phyloP scores from a whole-genome alignment of 352 stramenopile species.

The Phytophthora citrophthora region DNA sequence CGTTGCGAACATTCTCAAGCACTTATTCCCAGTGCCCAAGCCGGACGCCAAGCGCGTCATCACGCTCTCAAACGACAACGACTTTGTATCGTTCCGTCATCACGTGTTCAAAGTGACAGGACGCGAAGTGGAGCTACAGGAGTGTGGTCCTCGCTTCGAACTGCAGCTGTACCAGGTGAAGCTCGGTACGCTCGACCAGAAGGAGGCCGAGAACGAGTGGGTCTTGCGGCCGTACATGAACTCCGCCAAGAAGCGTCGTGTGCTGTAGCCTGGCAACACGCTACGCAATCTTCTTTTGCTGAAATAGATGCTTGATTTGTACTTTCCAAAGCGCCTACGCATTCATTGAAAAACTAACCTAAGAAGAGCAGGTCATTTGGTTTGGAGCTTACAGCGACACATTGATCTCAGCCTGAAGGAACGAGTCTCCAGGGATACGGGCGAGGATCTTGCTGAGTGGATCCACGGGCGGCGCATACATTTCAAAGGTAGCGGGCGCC shows the following conservation, averaged over 20 bases:
- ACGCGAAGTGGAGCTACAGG: slow-evolving; percentile 93
- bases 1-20: slow-evolving; percentile 98
- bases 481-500: slow-evolving; percentile 86
- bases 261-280: slow-evolving; percentile 64
- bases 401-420: slow-evolving; percentile 90
- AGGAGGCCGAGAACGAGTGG: slow-evolving; percentile 99
- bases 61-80: slow-evolving; percentile 98
- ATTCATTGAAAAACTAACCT: slow-evolving; percentile 8
- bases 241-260: slow-evolving; percentile 97
- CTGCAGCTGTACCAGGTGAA: slow-evolving; percentile 98
- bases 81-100: slow-evolving; percentile 99
- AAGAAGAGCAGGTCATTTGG: slow-evolving; percentile 7
- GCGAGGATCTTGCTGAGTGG: slow-evolving; percentile 88
- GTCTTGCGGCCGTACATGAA: slow-evolving; percentile 99
- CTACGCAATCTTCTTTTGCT: slow-evolving; percentile 22
- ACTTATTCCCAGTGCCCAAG: slow-evolving; percentile 98
- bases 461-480: slow-evolving; percentile 87
- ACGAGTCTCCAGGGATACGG: slow-evolving; percentile 85
- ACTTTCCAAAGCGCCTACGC: slow-evolving; percentile 12
- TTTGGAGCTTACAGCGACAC: slow-evolving; percentile 69
- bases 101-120: slow-evolving; percentile 98
- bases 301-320: slow-evolving; percentile 50
- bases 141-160: slow-evolving; percentile 98
- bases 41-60: slow-evolving; percentile 96
- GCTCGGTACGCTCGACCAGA: slow-evolving; percentile 98